Percentiles rank a stretch among this genome's conserved stretches.
Conservation (phyloP, 2,329 filamentous ascomycete species). For the Colletotrichum australisinense region DNA sequence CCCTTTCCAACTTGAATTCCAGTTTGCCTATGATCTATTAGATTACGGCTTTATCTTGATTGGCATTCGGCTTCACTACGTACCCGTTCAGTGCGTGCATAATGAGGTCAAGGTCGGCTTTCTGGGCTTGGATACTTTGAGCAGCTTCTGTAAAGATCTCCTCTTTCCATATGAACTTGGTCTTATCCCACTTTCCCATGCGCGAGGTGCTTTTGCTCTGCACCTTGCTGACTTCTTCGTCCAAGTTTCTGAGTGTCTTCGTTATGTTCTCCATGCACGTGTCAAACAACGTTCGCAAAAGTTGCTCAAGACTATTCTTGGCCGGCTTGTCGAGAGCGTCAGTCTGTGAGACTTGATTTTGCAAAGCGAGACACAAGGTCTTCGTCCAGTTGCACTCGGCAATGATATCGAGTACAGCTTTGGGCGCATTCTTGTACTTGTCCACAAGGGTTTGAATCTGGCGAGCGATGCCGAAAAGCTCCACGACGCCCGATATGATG, state of each 20-base stretch:
- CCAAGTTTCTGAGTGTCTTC: not conserved
- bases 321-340: not conserved
- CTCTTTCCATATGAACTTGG: slow-evolving; percentile 16
- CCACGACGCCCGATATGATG: not conserved
- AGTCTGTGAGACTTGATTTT: not conserved
- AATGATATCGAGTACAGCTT: slow-evolving; percentile 3
- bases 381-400: slow-evolving; percentile 10
- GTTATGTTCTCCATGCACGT: not conserved
- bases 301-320: not conserved
- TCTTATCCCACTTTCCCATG: slow-evolving; percentile 24
- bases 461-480: slow-evolving; percentile 5
- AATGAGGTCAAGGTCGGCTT: not conserved
- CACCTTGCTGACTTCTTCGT: not conserved
- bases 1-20: too few relatives aligned
- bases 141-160: slow-evolving; percentile 5
- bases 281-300: not conserved
- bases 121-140: slow-evolving; percentile 10
- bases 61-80: too few relatives aligned
- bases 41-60: not conserved
- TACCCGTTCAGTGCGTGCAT: too few relatives aligned
- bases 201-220: not conserved
- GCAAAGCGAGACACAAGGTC: not conserved
- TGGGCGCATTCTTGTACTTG: slow-evolving; percentile 16
- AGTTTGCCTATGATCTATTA: not conserved
- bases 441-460: slow-evolving; percentile 7